Evolutionary conservation across 371 early-diverging fungal genomes (phyloP).

Genomic region (Homolaphlyctis polyrhiza): DNA sequence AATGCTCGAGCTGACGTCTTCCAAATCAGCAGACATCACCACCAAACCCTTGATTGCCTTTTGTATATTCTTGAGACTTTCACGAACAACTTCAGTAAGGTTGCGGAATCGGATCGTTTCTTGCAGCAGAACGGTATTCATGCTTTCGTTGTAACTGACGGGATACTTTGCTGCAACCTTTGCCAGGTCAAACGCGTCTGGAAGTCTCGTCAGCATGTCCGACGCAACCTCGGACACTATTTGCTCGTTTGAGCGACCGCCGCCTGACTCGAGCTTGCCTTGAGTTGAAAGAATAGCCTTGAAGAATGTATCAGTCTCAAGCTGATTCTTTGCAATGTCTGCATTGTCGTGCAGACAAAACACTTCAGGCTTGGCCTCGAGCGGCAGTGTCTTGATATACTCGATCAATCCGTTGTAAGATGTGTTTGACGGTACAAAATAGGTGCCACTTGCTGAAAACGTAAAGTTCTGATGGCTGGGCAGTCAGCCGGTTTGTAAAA

Average conservation of each 20-base stretch:
- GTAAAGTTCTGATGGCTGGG: conserved; percentile 26
- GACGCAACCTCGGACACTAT: conserved; percentile 38
- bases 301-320: conserved; percentile 47
- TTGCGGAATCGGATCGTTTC: conserved; percentile 46
- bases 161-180: conserved; percentile 39
- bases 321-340: conserved; percentile 48
- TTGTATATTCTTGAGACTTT: conserved; percentile 42
- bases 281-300: conserved; percentile 42
- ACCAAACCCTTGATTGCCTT: conserved; percentile 55
- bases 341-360: conserved; percentile 53
- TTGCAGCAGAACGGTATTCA: conserved; percentile 53
- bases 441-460: conserved; percentile 35
- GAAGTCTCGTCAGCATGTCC: conserved; percentile 44
- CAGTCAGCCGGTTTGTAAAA: no score
- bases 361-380: conserved; percentile 48
- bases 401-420: conserved; percentile 31
- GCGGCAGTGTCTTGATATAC: conserved; percentile 41
- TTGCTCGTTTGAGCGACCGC: conserved; percentile 39
- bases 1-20: conserved; percentile 43
- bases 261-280: conserved; percentile 35
- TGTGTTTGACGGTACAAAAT: conserved; percentile 32
- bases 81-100: conserved; percentile 41
- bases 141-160: conserved; percentile 44
- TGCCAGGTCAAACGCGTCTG: conserved; percentile 32
- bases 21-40: conserved; percentile 51